phyloP scores from a whole-genome alignment of 371 early-diverging fungal species.

The Syncephalastrum contaminatum region DNA sequence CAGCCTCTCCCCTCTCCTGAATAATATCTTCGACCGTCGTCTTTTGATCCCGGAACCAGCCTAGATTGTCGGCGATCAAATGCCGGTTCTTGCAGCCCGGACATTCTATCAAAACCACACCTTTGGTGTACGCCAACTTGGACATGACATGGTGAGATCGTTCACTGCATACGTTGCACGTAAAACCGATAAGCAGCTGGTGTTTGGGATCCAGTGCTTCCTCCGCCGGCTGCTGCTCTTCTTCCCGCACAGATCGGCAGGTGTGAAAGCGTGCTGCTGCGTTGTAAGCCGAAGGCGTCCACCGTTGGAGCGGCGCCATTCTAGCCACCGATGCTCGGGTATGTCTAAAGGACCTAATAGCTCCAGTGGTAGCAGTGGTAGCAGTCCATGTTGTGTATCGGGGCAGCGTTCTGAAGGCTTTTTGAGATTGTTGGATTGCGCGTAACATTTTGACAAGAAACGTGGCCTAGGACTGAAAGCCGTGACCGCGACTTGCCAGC shows the following conservation, averaged over 20 bases:
- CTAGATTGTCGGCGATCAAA: slow-evolving; percentile 94
- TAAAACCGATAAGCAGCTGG: slow-evolving; percentile 86
- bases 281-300: not conserved
- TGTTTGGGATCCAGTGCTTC: slow-evolving; percentile 43
- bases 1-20: slow-evolving; percentile 77
- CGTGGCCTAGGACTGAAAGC: too few relatives aligned
- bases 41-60: slow-evolving; percentile 79
- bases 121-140: slow-evolving; percentile 83
- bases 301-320: not conserved
- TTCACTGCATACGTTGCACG: slow-evolving; percentile 89
- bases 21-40: slow-evolving; percentile 85
- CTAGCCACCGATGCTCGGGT: too few relatives aligned
- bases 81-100: slow-evolving; percentile 90
- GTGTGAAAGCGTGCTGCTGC: slow-evolving; percentile 8
- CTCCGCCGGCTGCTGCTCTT: slow-evolving; percentile 12
- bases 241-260: slow-evolving; percentile 1
- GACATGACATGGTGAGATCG: slow-evolving; percentile 90
- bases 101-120: slow-evolving; percentile 94
- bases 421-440: too few relatives aligned
- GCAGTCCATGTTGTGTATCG: too few relatives aligned
- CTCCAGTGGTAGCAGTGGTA: too few relatives aligned
- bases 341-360: too few relatives aligned
- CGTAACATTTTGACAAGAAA: too few relatives aligned
- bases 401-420: too few relatives aligned
- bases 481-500: too few relatives aligned